Percentiles rank a stretch among this genome's conserved stretches.
Evolutionary conservation across 768 basidiomycete species (phyloP).

Genomic region (Arthromyces matolae): DNA sequence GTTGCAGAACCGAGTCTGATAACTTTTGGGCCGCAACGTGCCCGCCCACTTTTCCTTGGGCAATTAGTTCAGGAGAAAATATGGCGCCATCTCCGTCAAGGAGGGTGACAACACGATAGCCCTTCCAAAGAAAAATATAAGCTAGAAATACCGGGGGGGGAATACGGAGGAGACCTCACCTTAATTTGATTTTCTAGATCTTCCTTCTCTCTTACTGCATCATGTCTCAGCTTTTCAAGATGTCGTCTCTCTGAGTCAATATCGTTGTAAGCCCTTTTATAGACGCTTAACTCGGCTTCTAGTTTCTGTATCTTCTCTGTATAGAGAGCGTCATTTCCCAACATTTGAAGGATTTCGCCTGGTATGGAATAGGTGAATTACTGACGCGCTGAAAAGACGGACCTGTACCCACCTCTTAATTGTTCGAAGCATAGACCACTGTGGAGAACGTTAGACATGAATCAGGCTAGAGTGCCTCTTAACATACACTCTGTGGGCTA

Average conservation of each 20-base stretch:
- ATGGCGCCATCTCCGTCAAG: constrained; percentile 68
- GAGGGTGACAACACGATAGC: constrained; percentile 46
- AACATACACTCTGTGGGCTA: constrained; percentile 18
- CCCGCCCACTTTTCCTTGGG: constrained; percentile 55
- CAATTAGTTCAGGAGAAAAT: constrained; percentile 50
- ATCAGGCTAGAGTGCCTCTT: neutral
- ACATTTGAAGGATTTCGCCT: constrained; percentile 39
- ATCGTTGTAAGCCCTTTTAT: constrained; percentile 39
- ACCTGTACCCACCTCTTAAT: constrained; percentile 28
- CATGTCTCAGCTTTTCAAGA: constrained; percentile 31
- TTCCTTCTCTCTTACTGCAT: constrained; percentile 36
- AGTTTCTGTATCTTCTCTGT: constrained; percentile 33
- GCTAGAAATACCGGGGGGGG: neutral
- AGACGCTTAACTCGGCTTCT: constrained; percentile 38
- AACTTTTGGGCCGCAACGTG: constrained; percentile 50
- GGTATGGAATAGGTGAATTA: too few species aligned
- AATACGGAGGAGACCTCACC: constrained; percentile 17
- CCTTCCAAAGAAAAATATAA: constrained; percentile 27
- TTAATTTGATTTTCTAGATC: constrained; percentile 39
- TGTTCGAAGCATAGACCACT: constrained; percentile 33
- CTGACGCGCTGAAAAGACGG: neutral
- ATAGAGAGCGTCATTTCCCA: constrained; percentile 28
- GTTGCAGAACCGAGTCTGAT: constrained; percentile 34
- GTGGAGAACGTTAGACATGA: neutral
- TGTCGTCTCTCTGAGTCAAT: constrained; percentile 32